These are phyloP conservation scores for Colletotrichum plurivorum DNA, from an alignment of 2,329 filamentous ascomycete species.

Conservation along the genomic window DNA sequence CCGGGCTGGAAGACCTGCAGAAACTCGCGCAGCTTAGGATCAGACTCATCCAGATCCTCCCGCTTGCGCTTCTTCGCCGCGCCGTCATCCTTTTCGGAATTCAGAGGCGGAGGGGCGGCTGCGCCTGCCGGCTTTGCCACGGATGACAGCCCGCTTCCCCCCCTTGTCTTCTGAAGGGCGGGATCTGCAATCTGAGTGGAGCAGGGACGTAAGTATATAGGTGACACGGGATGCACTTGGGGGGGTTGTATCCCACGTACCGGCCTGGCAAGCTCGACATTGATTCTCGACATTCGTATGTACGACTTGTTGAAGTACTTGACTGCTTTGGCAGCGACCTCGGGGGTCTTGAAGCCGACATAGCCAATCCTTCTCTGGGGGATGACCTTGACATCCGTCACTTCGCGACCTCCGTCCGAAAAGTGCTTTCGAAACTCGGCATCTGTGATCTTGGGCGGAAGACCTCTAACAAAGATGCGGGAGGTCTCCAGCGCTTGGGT, in stretches of 20 bases:
- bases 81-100: conserved; percentile 41
- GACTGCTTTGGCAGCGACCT: conserved; percentile 86
- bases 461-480: conserved; percentile 82
- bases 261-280: conserved; percentile 88
- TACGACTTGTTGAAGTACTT: conserved; percentile 97
- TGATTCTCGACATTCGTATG: conserved; percentile 95
- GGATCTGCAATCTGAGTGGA: conserved; percentile 57
- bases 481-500: conserved; percentile 68
- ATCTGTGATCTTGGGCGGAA: conserved; percentile 89
- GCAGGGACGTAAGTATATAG: conserved; percentile 26
- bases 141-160: conserved; percentile 9
- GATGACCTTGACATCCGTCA: conserved; percentile 95
- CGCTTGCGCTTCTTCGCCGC: conserved; percentile 77
- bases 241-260: conserved; percentile 29
- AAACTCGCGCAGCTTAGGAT: conserved; percentile 89
- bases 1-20: conserved; percentile 83
- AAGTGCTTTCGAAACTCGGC: conserved; percentile 93
- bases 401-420: conserved; percentile 75
- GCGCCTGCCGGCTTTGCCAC: conserved; percentile 33
- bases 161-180: conserved; percentile 48
- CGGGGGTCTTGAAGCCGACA: conserved; percentile 88
- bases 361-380: conserved; percentile 93
- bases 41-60: conserved; percentile 69
- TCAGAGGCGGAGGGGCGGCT: conserved; percentile 40
- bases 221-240: not conserved